Base-by-base conservation (phyloP, 306 rosid genomes). In the Quercus rubra region DNA sequence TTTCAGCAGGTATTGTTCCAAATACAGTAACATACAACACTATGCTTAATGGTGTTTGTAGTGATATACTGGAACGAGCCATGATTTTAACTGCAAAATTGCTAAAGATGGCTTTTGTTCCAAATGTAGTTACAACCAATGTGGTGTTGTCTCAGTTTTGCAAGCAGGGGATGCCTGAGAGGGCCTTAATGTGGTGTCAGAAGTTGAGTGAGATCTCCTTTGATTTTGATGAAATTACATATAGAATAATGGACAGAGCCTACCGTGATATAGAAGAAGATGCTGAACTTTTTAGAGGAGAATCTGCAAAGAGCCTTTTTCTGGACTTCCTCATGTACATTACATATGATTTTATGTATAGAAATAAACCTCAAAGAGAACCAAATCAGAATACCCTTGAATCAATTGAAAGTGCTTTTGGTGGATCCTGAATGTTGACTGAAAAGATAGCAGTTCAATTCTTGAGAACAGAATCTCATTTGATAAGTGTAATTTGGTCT, bases 251-350 rank as follows among this genome's bases (percentile, higher is more conserved):
- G 83, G 90, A 79, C 66, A 74, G 77, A 77, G 97, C 93, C 38
- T 79, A 81, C 78, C 74, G 7, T 56, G 73, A 55, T 70, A 77
- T 77, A 54, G 87, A 84, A 66, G 90, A 83, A 83, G 83, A 81
- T 83, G 74, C 63, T 41, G 78, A 71, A 70, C 77, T 46, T 66
- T 70, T 75, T 51, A 87, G 83, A 20, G 81, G 27, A 83, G 73
- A 88, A 58, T 78, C 86, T 74, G 86, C 81, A 70, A 90, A 86
- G 74, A 58, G 83, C 71, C 87, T 90, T 78, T 92, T 92, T 82
- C 79, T 92, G 84, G 97, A 90, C 84, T 90, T 90, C 80, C 90
- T 89, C 59, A 90, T 92, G 96, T 85, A 89, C 86, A 87, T 90
- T 82, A 89, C 93, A 11, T 90, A 83, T 83, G 93, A 85, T 81